phyloP scores from a whole-genome alignment of 495 filamentous ascomycete genomes.

The Chlorociboria aeruginascens region DNA sequence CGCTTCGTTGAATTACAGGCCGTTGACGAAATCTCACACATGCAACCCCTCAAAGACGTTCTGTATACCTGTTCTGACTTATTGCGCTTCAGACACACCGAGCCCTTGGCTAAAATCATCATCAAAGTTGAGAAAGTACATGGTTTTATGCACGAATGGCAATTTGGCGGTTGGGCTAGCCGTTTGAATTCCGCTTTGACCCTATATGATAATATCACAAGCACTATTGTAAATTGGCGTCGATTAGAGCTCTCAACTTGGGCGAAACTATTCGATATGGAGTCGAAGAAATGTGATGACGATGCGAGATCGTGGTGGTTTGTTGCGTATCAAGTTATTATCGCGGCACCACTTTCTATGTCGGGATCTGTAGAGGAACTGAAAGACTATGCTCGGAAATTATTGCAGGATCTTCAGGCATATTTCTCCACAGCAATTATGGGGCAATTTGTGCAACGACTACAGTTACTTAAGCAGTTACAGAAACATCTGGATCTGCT shows the following conservation, averaged over 20 bases:
- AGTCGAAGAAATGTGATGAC: slow-evolving; percentile 58
- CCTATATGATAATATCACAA: slow-evolving; percentile 64
- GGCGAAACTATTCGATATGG: slow-evolving; percentile 79
- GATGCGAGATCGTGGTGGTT: slow-evolving; percentile 94
- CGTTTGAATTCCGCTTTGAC: slow-evolving; percentile 54
- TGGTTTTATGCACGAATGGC: slow-evolving; percentile 78
- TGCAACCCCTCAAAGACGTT: slow-evolving; percentile 58
- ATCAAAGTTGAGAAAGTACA: slow-evolving; percentile 78
- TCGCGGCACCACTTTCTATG: slow-evolving; percentile 58
- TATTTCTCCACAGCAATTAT: slow-evolving; percentile 66
- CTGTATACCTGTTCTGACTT: slow-evolving; percentile 60
- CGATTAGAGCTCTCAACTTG: slow-evolving; percentile 84
- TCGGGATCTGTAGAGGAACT: slow-evolving; percentile 44
- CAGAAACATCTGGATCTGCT: slow-evolving; percentile 48
- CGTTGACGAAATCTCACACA: slow-evolving; percentile 43
- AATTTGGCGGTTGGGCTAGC: slow-evolving; percentile 67
- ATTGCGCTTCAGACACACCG: slow-evolving; percentile 60
- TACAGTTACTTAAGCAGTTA: slow-evolving; percentile 64
- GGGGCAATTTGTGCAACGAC: slow-evolving; percentile 65
- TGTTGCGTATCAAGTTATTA: slow-evolving; percentile 76
- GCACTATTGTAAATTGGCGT: slow-evolving; percentile 72
- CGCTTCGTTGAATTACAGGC: slow-evolving; percentile 59
- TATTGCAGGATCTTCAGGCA: slow-evolving; percentile 56
- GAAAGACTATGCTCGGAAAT: slow-evolving; percentile 46
- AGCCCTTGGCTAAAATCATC: slow-evolving; percentile 76